Percentiles rank a stretch among this genome's conserved stretches.
These are phyloP conservation scores for Apiotrichum akiyoshidainum DNA, from an alignment of 1,284 basidiomycete genomes.

Conservation along the genomic window DNA sequence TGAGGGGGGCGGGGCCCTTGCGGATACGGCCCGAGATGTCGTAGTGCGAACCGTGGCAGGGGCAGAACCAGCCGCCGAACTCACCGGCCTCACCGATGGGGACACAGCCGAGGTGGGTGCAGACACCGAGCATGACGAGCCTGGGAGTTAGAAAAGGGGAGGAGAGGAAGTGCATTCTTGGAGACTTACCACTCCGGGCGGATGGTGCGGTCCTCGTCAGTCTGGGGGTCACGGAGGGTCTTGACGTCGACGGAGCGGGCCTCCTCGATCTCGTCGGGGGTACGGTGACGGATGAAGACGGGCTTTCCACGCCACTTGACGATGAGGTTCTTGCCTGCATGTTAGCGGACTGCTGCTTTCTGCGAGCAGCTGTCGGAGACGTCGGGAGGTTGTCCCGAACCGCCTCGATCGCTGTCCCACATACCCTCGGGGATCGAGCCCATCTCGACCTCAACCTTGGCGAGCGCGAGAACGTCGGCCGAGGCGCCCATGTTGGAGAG, in stretches of 20 bases:
- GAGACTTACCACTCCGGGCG: slow-evolving; percentile 82
- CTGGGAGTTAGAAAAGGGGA: slow-evolving; percentile 18
- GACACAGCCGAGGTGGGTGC: slow-evolving; percentile 98
- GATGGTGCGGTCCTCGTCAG: slow-evolving; percentile 83
- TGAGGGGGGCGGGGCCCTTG: slow-evolving; percentile 91
- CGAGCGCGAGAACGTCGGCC: slow-evolving; percentile 94
- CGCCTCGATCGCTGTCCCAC: slow-evolving; percentile 33
- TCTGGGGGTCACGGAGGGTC: slow-evolving; percentile 84
- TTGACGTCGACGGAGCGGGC: slow-evolving; percentile 83
- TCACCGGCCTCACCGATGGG: slow-evolving; percentile 98
- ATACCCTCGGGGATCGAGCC: slow-evolving; percentile 91
- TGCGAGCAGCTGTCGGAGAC: too few relatives aligned
- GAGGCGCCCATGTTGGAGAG: slow-evolving; percentile 94
- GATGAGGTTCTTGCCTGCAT: slow-evolving; percentile 60
- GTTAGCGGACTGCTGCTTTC: background rate
- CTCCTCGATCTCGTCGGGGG: slow-evolving; percentile 86
- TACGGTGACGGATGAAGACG: slow-evolving; percentile 98
- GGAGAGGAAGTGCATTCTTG: background rate
- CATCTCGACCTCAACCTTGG: slow-evolving; percentile 96
- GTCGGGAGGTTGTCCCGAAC: too few relatives aligned
- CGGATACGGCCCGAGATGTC: slow-evolving; percentile 78
- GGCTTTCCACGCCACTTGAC: slow-evolving; percentile 99
- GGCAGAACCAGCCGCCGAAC: slow-evolving; percentile 98
- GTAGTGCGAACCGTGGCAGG: slow-evolving; percentile 98
- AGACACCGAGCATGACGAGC: slow-evolving; percentile 93